phyloP scores from a whole-genome alignment of 441 rosid species.

The Euphorbia schlechtendalii region DNA sequence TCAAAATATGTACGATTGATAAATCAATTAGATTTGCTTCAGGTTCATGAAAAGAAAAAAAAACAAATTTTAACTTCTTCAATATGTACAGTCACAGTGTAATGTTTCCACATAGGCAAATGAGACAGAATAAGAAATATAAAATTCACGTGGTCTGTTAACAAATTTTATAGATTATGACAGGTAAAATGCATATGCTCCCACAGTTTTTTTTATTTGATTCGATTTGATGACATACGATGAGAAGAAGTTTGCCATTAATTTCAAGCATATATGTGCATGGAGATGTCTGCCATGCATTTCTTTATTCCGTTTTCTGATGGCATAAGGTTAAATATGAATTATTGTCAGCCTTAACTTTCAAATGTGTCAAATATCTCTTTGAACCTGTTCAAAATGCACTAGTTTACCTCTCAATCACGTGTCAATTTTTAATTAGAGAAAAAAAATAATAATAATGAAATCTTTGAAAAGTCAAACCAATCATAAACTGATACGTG shows the following conservation, averaged over 20 bases:
- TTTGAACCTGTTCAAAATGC: too few species aligned
- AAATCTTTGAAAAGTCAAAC: too few species aligned
- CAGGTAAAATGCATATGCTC: not conserved
- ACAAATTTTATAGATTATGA: slow-evolving; percentile 6
- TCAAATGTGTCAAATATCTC: too few species aligned
- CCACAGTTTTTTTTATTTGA: not conserved
- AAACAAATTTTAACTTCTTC: slow-evolving; percentile 3
- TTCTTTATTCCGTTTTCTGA: not conserved
- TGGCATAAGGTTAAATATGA: too few species aligned
- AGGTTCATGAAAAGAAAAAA: slow-evolving; percentile 20
- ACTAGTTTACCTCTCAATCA: too few species aligned
- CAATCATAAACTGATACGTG: too few species aligned
- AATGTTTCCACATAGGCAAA: slow-evolving; percentile 11
- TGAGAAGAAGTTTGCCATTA: slow-evolving; percentile 7
- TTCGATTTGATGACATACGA: slow-evolving; percentile 1
- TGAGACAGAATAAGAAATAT: slow-evolving; percentile 5
- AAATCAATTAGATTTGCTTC: not conserved
- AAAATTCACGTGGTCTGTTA: slow-evolving; percentile 19
- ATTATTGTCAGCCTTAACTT: too few species aligned
- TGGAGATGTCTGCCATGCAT: slow-evolving; percentile 25
- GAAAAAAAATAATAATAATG: too few species aligned
- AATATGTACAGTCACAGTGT: not conserved
- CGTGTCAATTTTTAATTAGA: too few species aligned
- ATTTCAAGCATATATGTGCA: slow-evolving; percentile 5
- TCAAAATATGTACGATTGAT: not conserved